These are phyloP conservation scores for Chlorella ohadii DNA, from an alignment of 139 green algal species.

Conservation along the genomic window DNA sequence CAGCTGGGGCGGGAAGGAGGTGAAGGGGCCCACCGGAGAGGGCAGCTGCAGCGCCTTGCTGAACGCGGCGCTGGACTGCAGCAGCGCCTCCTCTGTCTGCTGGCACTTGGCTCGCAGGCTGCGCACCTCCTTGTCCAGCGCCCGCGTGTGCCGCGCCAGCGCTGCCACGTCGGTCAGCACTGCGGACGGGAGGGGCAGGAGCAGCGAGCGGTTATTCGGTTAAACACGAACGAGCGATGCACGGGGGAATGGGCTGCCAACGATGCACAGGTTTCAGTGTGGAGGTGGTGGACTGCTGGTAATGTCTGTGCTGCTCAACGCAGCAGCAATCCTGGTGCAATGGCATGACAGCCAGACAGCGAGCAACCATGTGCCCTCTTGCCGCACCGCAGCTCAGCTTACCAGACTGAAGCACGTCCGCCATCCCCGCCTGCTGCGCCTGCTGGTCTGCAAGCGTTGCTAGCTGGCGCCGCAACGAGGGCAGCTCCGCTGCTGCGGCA, in stretches of 20 bases:
- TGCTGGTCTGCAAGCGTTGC: constrained; percentile 11
- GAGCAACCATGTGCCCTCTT: not conserved
- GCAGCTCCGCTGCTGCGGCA: not conserved
- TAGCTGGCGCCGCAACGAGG: not conserved
- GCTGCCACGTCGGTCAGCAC: constrained; percentile 15
- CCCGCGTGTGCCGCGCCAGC: constrained; percentile 27
- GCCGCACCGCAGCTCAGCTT: not conserved
- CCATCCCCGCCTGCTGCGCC: constrained; percentile 3
- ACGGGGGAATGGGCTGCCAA: no score
- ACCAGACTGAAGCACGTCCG: constrained; percentile 13
- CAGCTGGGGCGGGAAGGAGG: constrained; percentile 14
- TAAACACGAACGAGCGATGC: no score
- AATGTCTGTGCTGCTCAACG: no score
- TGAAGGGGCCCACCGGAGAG: constrained; percentile 20
- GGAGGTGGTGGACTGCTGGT: no score
- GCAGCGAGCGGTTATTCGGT: no score
- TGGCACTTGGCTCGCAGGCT: not conserved
- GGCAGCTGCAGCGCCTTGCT: constrained; percentile 10
- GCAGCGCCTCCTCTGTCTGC: constrained; percentile 30
- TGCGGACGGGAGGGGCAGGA: not conserved
- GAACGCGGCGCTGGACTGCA: constrained; percentile 6
- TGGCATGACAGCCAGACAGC: no score
- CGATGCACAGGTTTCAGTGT: no score
- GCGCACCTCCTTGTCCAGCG: constrained; percentile 22
- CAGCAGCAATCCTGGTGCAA: no score